Conservation (phyloP, 768 basidiomycete species). For the Suillus weaverae region DNA sequence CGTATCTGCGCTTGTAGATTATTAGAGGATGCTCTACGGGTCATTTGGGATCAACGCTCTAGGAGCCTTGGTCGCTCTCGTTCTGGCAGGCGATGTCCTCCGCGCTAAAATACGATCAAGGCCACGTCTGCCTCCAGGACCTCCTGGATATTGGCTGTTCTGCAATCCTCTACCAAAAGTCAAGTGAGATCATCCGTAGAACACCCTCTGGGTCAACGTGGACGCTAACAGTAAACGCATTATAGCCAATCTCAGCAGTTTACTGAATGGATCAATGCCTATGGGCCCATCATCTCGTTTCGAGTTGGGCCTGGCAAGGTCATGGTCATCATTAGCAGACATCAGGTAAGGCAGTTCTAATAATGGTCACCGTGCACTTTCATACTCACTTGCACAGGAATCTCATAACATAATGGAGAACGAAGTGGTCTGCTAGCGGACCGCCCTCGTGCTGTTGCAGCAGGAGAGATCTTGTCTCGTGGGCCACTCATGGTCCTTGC, state of each 20-base stretch:
- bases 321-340: conserved; percentile 34
- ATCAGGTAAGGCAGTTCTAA: conserved; percentile 32
- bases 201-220: neutral
- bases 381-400: conserved; percentile 34
- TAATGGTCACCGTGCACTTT: neutral
- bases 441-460: conserved; percentile 54
- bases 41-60: conserved; percentile 15
- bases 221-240: neutral
- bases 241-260: conserved; percentile 39
- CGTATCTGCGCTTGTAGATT: conserved; percentile 3
- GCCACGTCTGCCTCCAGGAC: conserved; percentile 27
- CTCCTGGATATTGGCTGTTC: conserved; percentile 34
- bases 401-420: conserved; percentile 68
- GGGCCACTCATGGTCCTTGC: conserved; percentile 59
- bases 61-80: conserved; percentile 17
- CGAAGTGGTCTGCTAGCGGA: conserved; percentile 53
- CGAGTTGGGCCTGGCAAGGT: conserved; percentile 41
- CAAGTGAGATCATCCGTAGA: conserved; percentile 21
- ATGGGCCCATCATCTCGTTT: conserved; percentile 61
- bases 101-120: conserved; percentile 11
- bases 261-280: conserved; percentile 58
- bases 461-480: conserved; percentile 57
- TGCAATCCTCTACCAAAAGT: conserved; percentile 27
- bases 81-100: conserved; percentile 16
- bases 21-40: conserved; percentile 11